Conservation (phyloP, 441 rosid species). For the Mallotus japonicus region DNA sequence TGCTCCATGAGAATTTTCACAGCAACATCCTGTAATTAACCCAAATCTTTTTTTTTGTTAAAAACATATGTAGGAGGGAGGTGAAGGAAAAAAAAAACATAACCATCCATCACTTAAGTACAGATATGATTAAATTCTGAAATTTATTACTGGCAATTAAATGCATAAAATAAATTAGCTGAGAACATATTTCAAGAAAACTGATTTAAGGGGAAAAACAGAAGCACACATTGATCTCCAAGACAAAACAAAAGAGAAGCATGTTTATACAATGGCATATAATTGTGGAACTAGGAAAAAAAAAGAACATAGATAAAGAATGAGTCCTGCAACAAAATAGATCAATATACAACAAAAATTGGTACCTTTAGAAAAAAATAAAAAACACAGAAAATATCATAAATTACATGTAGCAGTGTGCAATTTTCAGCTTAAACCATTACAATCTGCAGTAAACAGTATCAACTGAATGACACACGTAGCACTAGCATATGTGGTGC, state of each 20-base stretch:
- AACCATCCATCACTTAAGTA: not conserved
- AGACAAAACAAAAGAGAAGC: not conserved
- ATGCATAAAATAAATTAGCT: not conserved
- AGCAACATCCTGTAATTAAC: conserved; percentile 85
- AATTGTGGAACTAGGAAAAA: not conserved
- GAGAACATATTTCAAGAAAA: conserved; percentile 11
- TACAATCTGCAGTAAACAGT: not conserved
- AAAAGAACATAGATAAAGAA: not conserved
- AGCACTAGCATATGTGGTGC: not conserved
- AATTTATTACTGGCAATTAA: not conserved
- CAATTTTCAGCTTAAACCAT: not conserved
- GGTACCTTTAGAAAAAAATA: no score
- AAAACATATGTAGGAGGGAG: not conserved
- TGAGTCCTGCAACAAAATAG: not conserved
- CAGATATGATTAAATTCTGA: not conserved
- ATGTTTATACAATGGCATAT: not conserved
- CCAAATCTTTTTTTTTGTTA: not conserved
- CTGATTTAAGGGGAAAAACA: not conserved
- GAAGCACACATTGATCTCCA: not conserved
- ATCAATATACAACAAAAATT: not conserved
- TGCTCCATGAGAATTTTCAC: conserved; percentile 99
- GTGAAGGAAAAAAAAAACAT: not conserved
- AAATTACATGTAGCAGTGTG: no score
- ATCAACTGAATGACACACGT: not conserved
- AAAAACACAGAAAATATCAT: no score